phyloP scores from a whole-genome alignment of 306 rosid species.

The Cicer chorassanicum region DNA sequence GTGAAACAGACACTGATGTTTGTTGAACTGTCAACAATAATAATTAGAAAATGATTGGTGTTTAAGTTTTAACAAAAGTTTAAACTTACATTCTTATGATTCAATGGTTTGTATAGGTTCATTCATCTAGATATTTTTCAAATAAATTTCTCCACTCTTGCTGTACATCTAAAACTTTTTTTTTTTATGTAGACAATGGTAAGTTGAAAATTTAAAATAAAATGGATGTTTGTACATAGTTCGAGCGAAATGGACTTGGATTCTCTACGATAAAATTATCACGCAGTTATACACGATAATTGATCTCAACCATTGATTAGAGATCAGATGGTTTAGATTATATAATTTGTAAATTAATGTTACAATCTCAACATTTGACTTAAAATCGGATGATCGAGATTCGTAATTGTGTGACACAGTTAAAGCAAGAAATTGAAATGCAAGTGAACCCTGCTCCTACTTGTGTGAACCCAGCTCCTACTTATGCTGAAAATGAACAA shows the following conservation, averaged over 20 bases:
- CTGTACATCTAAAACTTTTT: slow-evolving; percentile 31
- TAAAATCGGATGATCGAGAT: too few species aligned
- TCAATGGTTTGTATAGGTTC: not conserved
- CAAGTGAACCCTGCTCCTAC: not conserved
- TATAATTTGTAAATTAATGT: too few species aligned
- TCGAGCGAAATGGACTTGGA: not conserved
- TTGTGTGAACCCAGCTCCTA: slow-evolving; percentile 26
- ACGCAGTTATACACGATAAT: too few species aligned
- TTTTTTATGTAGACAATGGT: slow-evolving; percentile 17
- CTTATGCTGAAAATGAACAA: slow-evolving; percentile 42
- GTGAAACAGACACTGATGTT: too few species aligned
- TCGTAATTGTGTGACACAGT: too few species aligned
- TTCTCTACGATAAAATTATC: too few species aligned
- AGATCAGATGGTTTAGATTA: too few species aligned
- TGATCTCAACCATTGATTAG: too few species aligned
- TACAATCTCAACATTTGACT: too few species aligned
- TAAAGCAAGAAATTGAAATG: too few species aligned
- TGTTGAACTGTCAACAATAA: too few species aligned
- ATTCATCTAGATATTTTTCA: slow-evolving; percentile 11
- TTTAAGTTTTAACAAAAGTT: not conserved
- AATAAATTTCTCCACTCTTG: not conserved
- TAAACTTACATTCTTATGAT: not conserved
- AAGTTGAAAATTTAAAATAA: slow-evolving; percentile 10
- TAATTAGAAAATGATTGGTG: not conserved
- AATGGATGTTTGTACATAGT: slow-evolving; percentile 22